Evolutionary conservation across 169 alveolate genomes (phyloP).

Genomic region (Eimeria brunetti): DNA sequence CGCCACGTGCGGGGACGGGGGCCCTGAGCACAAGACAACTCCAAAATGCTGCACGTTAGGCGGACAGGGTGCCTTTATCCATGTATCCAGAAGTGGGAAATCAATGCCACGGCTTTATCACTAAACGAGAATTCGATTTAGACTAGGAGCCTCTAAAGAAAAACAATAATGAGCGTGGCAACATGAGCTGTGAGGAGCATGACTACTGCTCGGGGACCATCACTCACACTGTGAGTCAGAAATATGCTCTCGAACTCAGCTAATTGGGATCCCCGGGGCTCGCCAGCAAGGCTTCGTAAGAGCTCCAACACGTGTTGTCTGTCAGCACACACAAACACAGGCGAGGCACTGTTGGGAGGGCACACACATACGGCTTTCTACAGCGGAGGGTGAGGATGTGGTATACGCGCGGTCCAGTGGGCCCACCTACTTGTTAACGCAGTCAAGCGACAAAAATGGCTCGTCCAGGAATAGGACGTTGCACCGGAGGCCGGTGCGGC

Average conservation of each 20-base stretch:
- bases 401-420: background rate
- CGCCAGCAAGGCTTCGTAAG: conserved; percentile 40
- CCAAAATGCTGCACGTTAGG: conserved; percentile 5
- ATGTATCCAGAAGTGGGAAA: background rate
- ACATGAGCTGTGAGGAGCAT: background rate
- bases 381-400: background rate
- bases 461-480: conserved; percentile 45
- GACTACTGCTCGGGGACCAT: background rate
- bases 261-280: conserved; percentile 24
- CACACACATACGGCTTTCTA: background rate
- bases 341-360: background rate
- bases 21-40: conserved; percentile 31
- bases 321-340: background rate
- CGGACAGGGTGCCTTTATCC: background rate
- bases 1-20: conserved; percentile 20
- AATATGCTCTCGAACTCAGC: conserved; percentile 63
- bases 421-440: conserved; percentile 29
- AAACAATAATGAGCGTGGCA: background rate
- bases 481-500: conserved; percentile 70
- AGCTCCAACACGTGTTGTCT: conserved; percentile 48
- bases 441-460: conserved; percentile 58
- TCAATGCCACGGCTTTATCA: too few species aligned
- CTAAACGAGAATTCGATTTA: too few species aligned
- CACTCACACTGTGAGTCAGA: conserved; percentile 39
- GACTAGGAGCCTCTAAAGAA: background rate